Conservation (phyloP, 169 alveolate genomes). For the Perkinsus olseni region DNA sequence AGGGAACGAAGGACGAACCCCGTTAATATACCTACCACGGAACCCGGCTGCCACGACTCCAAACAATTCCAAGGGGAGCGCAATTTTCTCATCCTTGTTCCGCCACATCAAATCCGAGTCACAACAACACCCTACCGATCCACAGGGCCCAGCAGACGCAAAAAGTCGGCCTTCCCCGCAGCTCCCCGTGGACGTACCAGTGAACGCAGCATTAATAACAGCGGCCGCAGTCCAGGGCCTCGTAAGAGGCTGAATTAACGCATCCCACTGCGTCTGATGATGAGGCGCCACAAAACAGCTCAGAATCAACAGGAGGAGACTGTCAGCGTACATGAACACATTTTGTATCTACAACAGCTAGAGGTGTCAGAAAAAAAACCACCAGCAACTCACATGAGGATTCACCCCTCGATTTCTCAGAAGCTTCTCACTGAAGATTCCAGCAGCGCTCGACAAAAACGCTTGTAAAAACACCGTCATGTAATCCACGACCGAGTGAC, state of each 20-base stretch:
- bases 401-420: neutral
- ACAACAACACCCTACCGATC: too few species aligned
- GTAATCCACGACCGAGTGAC: neutral
- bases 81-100: neutral
- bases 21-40: neutral
- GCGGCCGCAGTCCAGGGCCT: neutral
- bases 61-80: too few species aligned
- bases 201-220: neutral
- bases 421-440: neutral
- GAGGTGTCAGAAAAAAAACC: neutral
- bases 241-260: neutral
- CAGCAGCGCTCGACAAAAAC: neutral
- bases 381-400: neutral
- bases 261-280: neutral
- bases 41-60: too few species aligned
- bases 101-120: too few species aligned
- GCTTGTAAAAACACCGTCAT: neutral
- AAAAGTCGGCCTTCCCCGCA: too few species aligned
- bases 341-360: neutral
- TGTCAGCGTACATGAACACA: neutral
- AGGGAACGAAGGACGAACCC: neutral
- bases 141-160: too few species aligned
- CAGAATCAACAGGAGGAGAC: neutral
- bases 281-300: neutral
- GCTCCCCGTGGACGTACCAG: too few species aligned